Evolutionary conservation across 805 yeast genomes (phyloP), one percentile per base, ranked within the genome.

Genomic region (Barnettozyma californica): DNA sequence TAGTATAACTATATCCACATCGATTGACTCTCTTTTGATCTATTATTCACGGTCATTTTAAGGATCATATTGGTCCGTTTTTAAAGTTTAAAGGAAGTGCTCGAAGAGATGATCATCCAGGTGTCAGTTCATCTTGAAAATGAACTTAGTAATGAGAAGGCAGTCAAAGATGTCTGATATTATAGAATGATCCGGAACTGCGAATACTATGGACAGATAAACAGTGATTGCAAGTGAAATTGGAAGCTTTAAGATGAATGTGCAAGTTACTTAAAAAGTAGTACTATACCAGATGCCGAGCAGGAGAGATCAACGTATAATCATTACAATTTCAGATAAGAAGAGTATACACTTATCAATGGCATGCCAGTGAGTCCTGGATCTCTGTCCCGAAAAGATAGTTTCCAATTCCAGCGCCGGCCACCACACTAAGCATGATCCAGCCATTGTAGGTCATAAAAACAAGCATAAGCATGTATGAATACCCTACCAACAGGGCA

Each of bases 381-480:
- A 53, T 44, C 19, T 57, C 58, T 9, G 61, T 52, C 4, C 78
- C 77, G 84, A 88, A 87, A 10, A 78, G 33, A 57, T 73, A 80
- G 60, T 81, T 75, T 1, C 95, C 95, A 23, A 78, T 20, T n/a
- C 72, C 74, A 2, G 94, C 94, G 2, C 95, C 95, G 2, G 74
- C 53, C 1, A 79, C 81, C 9, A 85, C 86, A 3, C 92, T 81
- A 8, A 79, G 42, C 94, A 87, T 86, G 31, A 82, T 75, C 91
- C 91, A 87, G 11, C 92, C 87, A 61, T 87, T 87, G 64, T 84
- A 87, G 6, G 92, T 85, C 96, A 87, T 87, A 57, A 87, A 87
- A 0, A 88, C 78, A 55, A 87, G 75, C 95, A 87, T 87, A 57
- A 82, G 67, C 69, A 81, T 68, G 58, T 84, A 83, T 4, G 89